phyloP scores from a whole-genome alignment of 805 yeast species.

The Yarrowia hollandica region DNA sequence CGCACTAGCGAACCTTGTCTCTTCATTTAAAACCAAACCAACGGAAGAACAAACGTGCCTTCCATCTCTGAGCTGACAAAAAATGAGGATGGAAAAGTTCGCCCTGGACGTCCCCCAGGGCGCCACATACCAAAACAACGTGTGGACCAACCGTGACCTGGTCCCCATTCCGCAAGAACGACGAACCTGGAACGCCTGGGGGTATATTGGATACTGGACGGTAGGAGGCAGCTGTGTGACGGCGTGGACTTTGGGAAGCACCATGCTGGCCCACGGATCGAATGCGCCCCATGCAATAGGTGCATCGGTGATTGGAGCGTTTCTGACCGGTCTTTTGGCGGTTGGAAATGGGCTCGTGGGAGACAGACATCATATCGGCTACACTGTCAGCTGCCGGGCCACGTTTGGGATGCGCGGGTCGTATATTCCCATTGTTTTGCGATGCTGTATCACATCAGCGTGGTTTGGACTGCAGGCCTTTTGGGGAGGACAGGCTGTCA shows the following conservation, averaged over 20 bases:
- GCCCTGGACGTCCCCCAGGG: conserved; percentile 30
- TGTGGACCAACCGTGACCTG: conserved; percentile 41
- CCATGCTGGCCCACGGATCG: conserved; percentile 48
- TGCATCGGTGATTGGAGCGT: conserved; percentile 46
- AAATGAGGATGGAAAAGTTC: conserved; percentile 16
- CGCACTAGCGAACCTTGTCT: too few relatives aligned
- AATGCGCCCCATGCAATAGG: conserved; percentile 50
- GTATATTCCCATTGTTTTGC: conserved; percentile 46
- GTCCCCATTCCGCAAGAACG: conserved; percentile 49
- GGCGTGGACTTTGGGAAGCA: conserved; percentile 48
- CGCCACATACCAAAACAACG: conserved; percentile 21
- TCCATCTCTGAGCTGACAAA: too few relatives aligned
- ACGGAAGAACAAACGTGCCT: too few relatives aligned
- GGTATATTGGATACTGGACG: conserved; percentile 41
- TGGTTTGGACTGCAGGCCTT: conserved; percentile 52
- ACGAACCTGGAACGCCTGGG: conserved; percentile 50
- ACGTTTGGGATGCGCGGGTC: conserved; percentile 52
- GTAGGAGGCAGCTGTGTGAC: conserved; percentile 42
- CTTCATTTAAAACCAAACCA: too few relatives aligned
- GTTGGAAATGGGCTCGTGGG: conserved; percentile 51
- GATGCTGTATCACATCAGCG: conserved; percentile 49
- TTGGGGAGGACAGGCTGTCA: conserved; percentile 50
- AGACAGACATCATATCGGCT: conserved; percentile 52
- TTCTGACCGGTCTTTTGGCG: conserved; percentile 46
- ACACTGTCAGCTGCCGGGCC: conserved; percentile 48